phyloP scores from a whole-genome alignment of 768 basidiomycete genomes.

The Chalciporus chontae region DNA sequence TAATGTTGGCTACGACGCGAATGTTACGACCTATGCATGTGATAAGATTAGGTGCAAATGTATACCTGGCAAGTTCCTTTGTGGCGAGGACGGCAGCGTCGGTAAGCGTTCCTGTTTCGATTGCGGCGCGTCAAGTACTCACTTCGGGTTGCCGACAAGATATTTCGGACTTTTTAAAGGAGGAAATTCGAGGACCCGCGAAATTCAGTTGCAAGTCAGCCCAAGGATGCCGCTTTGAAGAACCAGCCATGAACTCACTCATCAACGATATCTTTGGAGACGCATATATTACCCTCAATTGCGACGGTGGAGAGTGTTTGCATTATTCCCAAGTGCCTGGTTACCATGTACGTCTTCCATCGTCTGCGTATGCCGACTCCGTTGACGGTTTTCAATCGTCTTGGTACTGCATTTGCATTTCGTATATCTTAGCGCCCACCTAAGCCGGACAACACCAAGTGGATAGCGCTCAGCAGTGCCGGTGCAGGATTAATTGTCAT shows the following conservation, averaged over 20 bases:
- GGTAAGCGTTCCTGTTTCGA: slow-evolving; percentile 49
- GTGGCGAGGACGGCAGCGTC: slow-evolving; percentile 91
- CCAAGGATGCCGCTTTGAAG: slow-evolving; percentile 83
- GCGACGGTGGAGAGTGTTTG: slow-evolving; percentile 89
- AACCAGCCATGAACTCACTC: slow-evolving; percentile 94
- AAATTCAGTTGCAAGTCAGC: slow-evolving; percentile 73
- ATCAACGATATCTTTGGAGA: slow-evolving; percentile 95
- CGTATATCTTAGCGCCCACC: slow-evolving; percentile 52
- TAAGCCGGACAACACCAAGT: slow-evolving; percentile 77
- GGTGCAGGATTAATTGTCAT: slow-evolving; percentile 75
- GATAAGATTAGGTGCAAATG: slow-evolving; percentile 86
- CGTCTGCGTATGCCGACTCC: neutral
- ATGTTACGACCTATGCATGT: slow-evolving; percentile 77
- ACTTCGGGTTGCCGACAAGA: slow-evolving; percentile 43
- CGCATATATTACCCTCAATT: slow-evolving; percentile 79
- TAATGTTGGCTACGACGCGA: slow-evolving; percentile 54
- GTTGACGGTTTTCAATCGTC: neutral
- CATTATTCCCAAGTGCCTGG: slow-evolving; percentile 94
- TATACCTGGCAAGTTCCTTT: slow-evolving; percentile 91
- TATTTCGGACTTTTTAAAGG: slow-evolving; percentile 87
- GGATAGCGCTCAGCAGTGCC: slow-evolving; percentile 83
- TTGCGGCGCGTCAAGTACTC: neutral
- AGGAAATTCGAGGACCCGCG: slow-evolving; percentile 90
- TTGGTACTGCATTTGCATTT: neutral
- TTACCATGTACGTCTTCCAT: slow-evolving; percentile 52